Percentiles rank a stretch among this genome's conserved stretches.
These are phyloP conservation scores for Garcia nutans DNA, from an alignment of 345 rosid species.

Conservation along the genomic window DNA sequence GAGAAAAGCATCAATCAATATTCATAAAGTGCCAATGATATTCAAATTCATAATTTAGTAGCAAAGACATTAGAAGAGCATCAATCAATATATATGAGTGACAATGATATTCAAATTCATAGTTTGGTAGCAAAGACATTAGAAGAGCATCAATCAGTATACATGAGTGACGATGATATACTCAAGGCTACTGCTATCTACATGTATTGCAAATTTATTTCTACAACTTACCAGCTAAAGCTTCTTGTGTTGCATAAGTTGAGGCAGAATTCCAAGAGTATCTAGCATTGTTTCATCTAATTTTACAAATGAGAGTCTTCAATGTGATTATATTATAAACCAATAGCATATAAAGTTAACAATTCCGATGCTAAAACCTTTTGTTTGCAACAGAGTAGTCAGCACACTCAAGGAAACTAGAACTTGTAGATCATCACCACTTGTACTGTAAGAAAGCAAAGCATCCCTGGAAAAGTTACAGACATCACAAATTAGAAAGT, in stretches of 20 bases:
- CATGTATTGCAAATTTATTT: neutral
- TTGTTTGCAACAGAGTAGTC: conserved; percentile 90
- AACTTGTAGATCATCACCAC: conserved; percentile 74
- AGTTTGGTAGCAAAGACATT: too few relatives aligned
- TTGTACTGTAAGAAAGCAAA: conserved; percentile 62
- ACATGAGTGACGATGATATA: neutral
- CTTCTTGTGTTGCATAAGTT: conserved; percentile 90
- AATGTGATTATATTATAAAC: conserved; percentile 25
- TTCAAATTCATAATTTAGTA: neutral
- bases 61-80: neutral
- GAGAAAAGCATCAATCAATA: too few relatives aligned
- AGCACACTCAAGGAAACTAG: conserved; percentile 79
- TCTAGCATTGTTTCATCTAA: conserved; percentile 95
- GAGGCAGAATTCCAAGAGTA: conserved; percentile 98
- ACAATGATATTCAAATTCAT: too few relatives aligned
- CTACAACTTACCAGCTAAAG: conserved; percentile 69
- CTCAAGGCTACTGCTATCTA: neutral
- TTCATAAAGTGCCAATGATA: neutral
- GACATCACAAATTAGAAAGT: conserved; percentile 11
- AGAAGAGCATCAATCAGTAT: neutral
- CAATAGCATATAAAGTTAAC: conserved; percentile 14
- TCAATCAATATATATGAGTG: too few relatives aligned
- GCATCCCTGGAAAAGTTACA: conserved; percentile 58
- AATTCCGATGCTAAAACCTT: conserved; percentile 53
- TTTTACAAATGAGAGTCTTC: conserved; percentile 44